phyloP scores from a whole-genome alignment of 768 basidiomycete species.

The Rhodosporidiobolus odoratus region DNA sequence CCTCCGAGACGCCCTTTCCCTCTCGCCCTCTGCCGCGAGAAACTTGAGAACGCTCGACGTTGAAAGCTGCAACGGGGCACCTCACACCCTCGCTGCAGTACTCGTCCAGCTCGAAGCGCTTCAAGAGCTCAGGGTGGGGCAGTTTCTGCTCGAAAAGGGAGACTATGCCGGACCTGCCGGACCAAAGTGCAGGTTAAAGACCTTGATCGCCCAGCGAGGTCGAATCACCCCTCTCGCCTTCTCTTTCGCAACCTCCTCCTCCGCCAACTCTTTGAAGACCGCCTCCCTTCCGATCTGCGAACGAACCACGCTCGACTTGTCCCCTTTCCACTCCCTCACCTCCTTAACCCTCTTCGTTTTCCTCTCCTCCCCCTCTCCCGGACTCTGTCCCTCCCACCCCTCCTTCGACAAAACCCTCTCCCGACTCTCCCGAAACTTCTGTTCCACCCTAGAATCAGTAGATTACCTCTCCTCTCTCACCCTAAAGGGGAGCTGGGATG shows the following conservation, averaged over 20 bases:
- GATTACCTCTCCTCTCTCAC: not conserved
- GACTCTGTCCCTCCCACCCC: not conserved
- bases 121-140: slow-evolving; percentile 10
- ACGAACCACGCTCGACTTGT: not conserved
- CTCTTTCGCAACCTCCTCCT: not conserved
- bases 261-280: not conserved
- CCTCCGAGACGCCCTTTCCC: not conserved
- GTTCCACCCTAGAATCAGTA: not conserved
- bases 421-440: slow-evolving; percentile 13
- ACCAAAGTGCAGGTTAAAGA: not conserved
- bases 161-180: not conserved
- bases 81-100: slow-evolving; percentile 21
- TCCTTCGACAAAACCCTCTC: not conserved
- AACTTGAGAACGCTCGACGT: not conserved
- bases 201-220: not conserved
- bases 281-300: slow-evolving; percentile 15
- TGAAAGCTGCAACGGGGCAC: slow-evolving; percentile 13
- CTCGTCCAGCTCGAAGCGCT: not conserved
- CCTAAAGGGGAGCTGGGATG: slow-evolving; percentile 20
- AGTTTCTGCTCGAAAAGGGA: slow-evolving; percentile 17
- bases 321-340: not conserved
- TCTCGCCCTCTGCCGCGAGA: not conserved
- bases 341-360: slow-evolving; percentile 6
- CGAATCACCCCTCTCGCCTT: slow-evolving; percentile 5
- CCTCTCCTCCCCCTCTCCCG: not conserved